Evolutionary conservation across 2,329 filamentous ascomycete species (phyloP), one percentile per base, ranked within the genome.

Genomic region (Cyphellophora europaea): DNA sequence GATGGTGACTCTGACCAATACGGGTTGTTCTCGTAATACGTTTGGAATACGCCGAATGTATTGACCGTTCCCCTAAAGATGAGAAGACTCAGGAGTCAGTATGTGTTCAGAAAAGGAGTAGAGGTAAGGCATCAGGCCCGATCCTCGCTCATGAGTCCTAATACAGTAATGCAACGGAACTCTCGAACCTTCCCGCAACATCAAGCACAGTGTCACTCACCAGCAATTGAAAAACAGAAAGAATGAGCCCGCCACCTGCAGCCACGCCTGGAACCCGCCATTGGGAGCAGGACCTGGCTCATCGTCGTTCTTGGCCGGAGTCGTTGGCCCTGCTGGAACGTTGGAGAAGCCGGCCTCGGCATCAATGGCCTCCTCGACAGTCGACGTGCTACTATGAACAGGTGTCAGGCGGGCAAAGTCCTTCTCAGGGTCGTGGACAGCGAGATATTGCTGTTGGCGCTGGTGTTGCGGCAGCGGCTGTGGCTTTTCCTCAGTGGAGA

Each of bases 161-260:
- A n/a, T n/a, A n/a, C n/a, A n/a, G n/a, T 38, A 31, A 36, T 28
- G 3, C 31, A 14, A 25, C 30, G 27, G 6, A 27, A n/a, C 6
- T 27, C 3, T 27, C n/a, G 23, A 3, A 27, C 3, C 11, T n/a
- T 3, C 11, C 25, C n/a, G 27, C 27, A 5, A 6, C 27, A 6
- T 6, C 12, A 3, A 12, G 16, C 12, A 29, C 12, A 29, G 27
- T 14, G 27, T 25, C 8, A 25, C 21, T 25, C n/a, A 25, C 53
- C 53, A 58, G 29, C 43, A 49, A 28, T 57, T 57, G 44, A 59
- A 53, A 35, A 52, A 52, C 2, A 58, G 40, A 16, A 55, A 45
- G 35, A 55, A 56, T 4, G 48, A 45, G 5, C 49, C 53, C 2
- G 49, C 16, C 1, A 56, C 53, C 36, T 58, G 54, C 6, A 56